Conservation (phyloP, 129 eudicot genomes). For the Saposhnikovia divaricata region DNA sequence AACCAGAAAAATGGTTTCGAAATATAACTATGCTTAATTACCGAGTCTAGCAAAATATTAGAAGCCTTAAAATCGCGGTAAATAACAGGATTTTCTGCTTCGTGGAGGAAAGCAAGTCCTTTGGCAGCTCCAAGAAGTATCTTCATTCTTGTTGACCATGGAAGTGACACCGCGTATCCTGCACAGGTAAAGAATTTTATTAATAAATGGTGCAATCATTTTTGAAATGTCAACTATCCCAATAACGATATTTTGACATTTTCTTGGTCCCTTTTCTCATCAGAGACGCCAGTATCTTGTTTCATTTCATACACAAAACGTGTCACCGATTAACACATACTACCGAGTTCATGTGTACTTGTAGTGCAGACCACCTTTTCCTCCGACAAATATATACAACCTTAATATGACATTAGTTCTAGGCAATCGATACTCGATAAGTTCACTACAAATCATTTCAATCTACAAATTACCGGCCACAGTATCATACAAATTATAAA, state of each 20-base stretch:
- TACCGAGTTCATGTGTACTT: neutral
- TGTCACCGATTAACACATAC: neutral
- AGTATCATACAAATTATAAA: no score
- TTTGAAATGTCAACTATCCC: constrained; percentile 5
- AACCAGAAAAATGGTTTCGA: neutral
- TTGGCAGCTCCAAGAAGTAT: constrained; percentile 70
- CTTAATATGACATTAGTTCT: neutral
- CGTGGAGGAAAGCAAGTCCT: constrained; percentile 77
- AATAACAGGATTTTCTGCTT: constrained; percentile 65
- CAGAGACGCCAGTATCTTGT: neutral
- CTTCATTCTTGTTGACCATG: constrained; percentile 80
- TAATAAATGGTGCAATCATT: neutral
- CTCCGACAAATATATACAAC: neutral
- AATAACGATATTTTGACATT: constrained; percentile 6
- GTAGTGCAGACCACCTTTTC: neutral
- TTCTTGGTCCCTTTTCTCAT: neutral
- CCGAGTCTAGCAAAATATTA: constrained; percentile 69
- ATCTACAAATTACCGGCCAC: neutral
- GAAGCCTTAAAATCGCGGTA: constrained; percentile 82
- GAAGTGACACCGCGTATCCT: constrained; percentile 69
- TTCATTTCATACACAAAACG: neutral
- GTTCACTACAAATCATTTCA: no score
- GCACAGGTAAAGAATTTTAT: neutral
- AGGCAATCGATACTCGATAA: no score
- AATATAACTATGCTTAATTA: constrained; percentile 16